phyloP scores from a whole-genome alignment of 345 rosid genomes.

The Eucalyptus urophylla region DNA sequence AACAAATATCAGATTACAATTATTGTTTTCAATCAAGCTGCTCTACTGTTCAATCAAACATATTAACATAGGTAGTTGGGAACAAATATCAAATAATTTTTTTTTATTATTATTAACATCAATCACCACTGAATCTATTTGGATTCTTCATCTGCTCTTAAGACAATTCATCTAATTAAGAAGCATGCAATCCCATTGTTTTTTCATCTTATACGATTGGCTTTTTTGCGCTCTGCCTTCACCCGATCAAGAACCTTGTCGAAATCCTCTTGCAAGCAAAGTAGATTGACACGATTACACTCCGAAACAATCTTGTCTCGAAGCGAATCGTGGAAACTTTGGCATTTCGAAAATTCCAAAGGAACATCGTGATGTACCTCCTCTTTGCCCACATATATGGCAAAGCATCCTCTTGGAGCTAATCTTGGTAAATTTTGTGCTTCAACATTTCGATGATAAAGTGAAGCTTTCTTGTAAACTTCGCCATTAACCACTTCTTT shows the following conservation, averaged over 20 bases:
- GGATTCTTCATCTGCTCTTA: not conserved
- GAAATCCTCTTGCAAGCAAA: not conserved
- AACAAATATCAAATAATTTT: not conserved
- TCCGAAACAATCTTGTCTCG: not conserved
- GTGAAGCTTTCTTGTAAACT: not conserved
- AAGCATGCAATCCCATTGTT: not conserved
- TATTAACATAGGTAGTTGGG: not conserved
- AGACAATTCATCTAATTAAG: not conserved
- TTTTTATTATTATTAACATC: not conserved
- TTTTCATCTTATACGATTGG: not conserved
- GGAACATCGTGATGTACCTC: not conserved
- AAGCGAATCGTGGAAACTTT: not conserved
- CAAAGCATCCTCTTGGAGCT: not conserved
- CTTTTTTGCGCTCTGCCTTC: not conserved
- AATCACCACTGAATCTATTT: not conserved
- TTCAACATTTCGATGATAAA: not conserved
- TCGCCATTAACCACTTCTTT: not conserved
- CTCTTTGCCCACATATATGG: not conserved
- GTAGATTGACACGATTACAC: not conserved
- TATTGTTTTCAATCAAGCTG: not conserved
- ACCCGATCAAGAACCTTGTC: not conserved
- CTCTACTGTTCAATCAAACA: not conserved
- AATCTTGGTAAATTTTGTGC: not conserved
- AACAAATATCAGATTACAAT: not conserved
- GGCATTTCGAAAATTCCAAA: not conserved